These are phyloP conservation scores for Lactuca saligna DNA, from an alignment of 129 eudicot species.

Conservation along the genomic window DNA sequence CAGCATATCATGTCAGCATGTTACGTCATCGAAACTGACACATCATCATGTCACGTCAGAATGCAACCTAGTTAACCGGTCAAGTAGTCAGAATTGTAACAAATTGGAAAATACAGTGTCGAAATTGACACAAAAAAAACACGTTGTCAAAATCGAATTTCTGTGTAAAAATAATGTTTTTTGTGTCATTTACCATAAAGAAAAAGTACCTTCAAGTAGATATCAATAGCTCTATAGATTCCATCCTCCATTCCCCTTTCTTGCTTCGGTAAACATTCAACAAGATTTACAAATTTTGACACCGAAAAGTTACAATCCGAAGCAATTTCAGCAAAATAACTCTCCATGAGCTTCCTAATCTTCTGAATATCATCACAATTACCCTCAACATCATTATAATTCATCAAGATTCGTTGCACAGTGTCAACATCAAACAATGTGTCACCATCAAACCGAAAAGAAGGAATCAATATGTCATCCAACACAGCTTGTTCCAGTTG, in stretches of 20 bases:
- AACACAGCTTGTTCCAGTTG: conserved; percentile 76
- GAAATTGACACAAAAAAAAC: no score
- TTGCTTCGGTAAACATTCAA: conserved; percentile 69
- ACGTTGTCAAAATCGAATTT: no score
- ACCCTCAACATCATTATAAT: conserved; percentile 45
- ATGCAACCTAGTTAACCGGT: no score
- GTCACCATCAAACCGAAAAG: conserved; percentile 63
- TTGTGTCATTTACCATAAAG: no score
- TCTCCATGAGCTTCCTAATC: conserved; percentile 82
- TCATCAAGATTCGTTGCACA: conserved; percentile 65
- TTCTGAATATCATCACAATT: conserved; percentile 48
- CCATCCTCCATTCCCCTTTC: conserved; percentile 76
- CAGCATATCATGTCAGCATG: no score
- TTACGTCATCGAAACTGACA: no score
- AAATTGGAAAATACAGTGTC: no score
- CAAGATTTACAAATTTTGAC: conserved; percentile 55
- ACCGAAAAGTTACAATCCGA: conserved; percentile 71
- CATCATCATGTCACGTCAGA: no score
- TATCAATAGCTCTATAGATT: conserved; percentile 83
- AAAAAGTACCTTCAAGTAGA: conserved; percentile 71
- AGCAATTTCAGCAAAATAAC: conserved; percentile 77
- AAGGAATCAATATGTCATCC: conserved; percentile 81
- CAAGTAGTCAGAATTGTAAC: no score
- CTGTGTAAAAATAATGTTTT: no score
- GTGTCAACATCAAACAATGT: conserved; percentile 87